Percentiles rank a stretch among this genome's conserved stretches.
Conservation (phyloP, 768 basidiomycete genomes). For the Clavaria fumosa region DNA sequence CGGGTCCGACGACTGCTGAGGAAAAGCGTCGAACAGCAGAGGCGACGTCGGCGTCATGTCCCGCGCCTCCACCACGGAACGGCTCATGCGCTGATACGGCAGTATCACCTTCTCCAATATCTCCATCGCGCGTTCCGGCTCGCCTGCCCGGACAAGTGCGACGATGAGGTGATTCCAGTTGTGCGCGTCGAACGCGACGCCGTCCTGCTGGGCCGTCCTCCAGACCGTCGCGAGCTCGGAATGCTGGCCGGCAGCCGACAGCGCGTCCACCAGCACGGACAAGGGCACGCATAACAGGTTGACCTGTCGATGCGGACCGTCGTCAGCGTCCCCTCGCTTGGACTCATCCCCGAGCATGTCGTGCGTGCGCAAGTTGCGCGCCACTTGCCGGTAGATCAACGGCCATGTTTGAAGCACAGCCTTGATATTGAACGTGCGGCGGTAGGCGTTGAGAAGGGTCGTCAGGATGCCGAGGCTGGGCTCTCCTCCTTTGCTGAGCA, state of each 20-base stretch:
- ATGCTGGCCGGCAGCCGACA: conserved; percentile 51
- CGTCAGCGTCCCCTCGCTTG: too few species aligned
- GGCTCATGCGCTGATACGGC: conserved; percentile 29
- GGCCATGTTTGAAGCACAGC: conserved; percentile 53
- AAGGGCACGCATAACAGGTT: conserved; percentile 61
- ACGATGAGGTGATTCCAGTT: conserved; percentile 85
- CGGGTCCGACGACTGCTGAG: conserved; percentile 9
- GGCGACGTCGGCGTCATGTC: conserved; percentile 24
- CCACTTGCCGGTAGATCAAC: conserved; percentile 43
- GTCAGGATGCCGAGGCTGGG: conserved; percentile 47
- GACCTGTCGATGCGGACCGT: conserved; percentile 18
- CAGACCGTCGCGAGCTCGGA: conserved; percentile 47
- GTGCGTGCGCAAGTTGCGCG: conserved; percentile 23
- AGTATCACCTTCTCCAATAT: conserved; percentile 66
- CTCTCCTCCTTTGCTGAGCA: conserved; percentile 36
- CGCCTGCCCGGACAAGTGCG: conserved; percentile 64
- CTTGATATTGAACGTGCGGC: conserved; percentile 37
- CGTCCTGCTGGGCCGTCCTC: conserved; percentile 41
- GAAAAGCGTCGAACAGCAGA: conserved; percentile 22
- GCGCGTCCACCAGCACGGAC: conserved; percentile 65
- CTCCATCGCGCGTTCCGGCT: conserved; percentile 72
- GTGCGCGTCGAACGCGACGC: conserved; percentile 70
- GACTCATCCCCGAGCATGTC: too few species aligned
- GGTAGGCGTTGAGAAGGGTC: conserved; percentile 57
- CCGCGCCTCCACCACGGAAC: conserved; percentile 13